Base-by-base conservation (phyloP, 2,329 filamentous ascomycete genomes). In the Colletotrichum lentis region DNA sequence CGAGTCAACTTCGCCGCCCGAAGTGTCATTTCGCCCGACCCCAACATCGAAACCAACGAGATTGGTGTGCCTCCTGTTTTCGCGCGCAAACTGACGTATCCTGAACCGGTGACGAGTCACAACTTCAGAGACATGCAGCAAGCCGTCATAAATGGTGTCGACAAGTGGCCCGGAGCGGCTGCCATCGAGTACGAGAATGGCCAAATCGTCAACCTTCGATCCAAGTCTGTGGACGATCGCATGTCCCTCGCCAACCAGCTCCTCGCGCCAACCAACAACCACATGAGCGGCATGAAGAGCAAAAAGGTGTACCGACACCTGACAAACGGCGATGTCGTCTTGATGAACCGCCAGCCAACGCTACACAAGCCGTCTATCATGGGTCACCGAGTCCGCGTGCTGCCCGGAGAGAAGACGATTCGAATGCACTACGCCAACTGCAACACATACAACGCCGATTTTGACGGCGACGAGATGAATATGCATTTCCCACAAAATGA, bases 361-460 rank as follows among this genome's bases (percentile, higher is more conserved):
- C 86, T 99, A 2, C 96, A 99, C 80, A 99, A 99, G 79, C 96
- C 96, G 10, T 98, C 96, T 7, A 99, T 99, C 80, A 99, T 99
- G 96, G 94, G 93, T 67, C 96, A 99, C 81, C 88, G 94, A 73
- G 96, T 96, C 59, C 89, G 94, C 69, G 95, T 99, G 6, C 82
- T 99, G 20, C 92, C 93, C 0, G 94, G 94, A 43, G 96, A 99
- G 79, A 97, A 97, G 81, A 98, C 96, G 0, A 94, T 99, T 77
- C 94, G 96, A 72, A 98, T 99, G 95, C 96, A 99, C 82, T 99
- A 99, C 80, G 95, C 96, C 74, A 99, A 99, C 78, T 98, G 96
- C 79, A 99, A 99, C 76, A 97, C 96, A 0, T 99, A 99, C 84
- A 99, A 99, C 74, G 96, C 96, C 39, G 96, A 99, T 85, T 99